These are phyloP conservation scores for Fusarium sp. DNA, from an alignment of 2,329 filamentous ascomycete genomes.

Conservation along the genomic window DNA sequence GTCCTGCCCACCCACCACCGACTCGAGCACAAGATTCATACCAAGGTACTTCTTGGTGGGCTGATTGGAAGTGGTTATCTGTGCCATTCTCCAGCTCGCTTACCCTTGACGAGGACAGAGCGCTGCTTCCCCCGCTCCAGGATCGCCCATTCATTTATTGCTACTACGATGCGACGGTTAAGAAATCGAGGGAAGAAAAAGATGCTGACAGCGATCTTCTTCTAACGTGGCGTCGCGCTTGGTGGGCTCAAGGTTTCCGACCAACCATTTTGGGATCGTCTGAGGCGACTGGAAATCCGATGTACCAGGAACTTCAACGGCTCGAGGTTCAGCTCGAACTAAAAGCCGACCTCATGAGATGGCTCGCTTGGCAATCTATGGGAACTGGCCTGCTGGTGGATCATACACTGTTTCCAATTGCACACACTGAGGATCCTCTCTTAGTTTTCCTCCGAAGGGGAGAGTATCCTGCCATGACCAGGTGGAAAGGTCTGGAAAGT, in stretches of 20 bases:
- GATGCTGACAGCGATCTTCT: conserved; percentile 83
- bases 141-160: conserved; percentile 85
- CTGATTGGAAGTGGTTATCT: conserved; percentile 89
- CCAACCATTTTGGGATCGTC: conserved; percentile 82
- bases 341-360: conserved; percentile 79
- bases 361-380: conserved; percentile 95
- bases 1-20: conserved; percentile 76
- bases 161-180: conserved; percentile 80
- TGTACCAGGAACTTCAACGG: conserved; percentile 77
- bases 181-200: conserved; percentile 71
- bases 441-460: conserved; percentile 80
- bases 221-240: conserved; percentile 89
- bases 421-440: conserved; percentile 75
- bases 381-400: conserved; percentile 83
- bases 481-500: conserved; percentile 77
- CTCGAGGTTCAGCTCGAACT: conserved; percentile 70
- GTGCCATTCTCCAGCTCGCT: conserved; percentile 85
- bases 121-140: conserved; percentile 81
- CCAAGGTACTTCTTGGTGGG: conserved; percentile 85
- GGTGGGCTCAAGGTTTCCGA: conserved; percentile 94
- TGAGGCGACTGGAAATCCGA: conserved; percentile 85
- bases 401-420: conserved; percentile 88
- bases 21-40: conserved; percentile 82
- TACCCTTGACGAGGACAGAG: conserved; percentile 82
- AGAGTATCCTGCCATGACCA: conserved; percentile 78